These are phyloP conservation scores for Nothophytophthora sp. DNA, from an alignment of 352 stramenopile genomes.

Conservation along the genomic window DNA sequence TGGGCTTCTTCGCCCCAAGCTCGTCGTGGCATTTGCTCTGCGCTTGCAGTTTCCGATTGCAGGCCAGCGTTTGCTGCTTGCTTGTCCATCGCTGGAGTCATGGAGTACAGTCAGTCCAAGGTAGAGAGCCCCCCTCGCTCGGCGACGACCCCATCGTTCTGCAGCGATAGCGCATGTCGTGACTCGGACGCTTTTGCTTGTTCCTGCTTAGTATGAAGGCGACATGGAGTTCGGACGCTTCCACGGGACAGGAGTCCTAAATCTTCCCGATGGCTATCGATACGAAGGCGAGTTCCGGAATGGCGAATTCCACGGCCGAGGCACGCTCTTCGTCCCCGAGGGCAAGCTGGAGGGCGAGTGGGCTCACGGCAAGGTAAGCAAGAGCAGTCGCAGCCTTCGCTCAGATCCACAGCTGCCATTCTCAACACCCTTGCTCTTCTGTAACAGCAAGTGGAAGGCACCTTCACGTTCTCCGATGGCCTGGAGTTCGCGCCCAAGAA, in stretches of 20 bases:
- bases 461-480: slow-evolving; percentile 79
- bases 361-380: slow-evolving; percentile 65
- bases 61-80: not conserved
- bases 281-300: slow-evolving; percentile 87
- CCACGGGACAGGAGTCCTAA: slow-evolving; percentile 53
- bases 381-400: not conserved
- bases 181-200: not conserved
- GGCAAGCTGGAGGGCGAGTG: slow-evolving; percentile 72
- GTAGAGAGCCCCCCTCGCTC: too few relatives aligned
- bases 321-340: slow-evolving; percentile 69
- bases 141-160: not conserved
- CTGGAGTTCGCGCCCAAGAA: slow-evolving; percentile 60
- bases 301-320: slow-evolving; percentile 75
- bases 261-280: slow-evolving; percentile 58
- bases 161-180: not conserved
- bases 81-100: not conserved
- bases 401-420: not conserved
- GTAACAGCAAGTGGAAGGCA: slow-evolving; percentile 67
- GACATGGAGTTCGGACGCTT: slow-evolving; percentile 59
- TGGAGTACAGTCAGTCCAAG: slow-evolving; percentile 37
- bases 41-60: too few relatives aligned
- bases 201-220: slow-evolving; percentile 50
- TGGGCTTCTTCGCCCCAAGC: too few relatives aligned
- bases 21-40: slow-evolving; percentile 5
- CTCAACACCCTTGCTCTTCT: not conserved